Base-by-base conservation (phyloP, 2,329 filamentous ascomycete genomes). In the Diaporthe vexans region DNA sequence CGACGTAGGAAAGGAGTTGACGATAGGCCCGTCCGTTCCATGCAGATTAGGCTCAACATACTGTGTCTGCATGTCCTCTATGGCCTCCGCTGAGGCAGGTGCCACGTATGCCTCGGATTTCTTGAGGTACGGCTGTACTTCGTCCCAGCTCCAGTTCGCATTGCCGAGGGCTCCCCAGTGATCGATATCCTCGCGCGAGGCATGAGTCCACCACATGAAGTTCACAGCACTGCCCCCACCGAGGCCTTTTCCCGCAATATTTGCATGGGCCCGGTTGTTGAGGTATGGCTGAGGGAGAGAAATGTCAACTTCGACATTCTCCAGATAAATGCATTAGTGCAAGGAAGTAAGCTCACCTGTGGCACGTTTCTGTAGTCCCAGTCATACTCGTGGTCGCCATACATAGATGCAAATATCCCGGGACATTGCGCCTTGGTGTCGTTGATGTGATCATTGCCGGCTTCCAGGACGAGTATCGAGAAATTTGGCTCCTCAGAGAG, bases 391-490 rank as follows among this genome's bases (percentile, higher is more conserved):
- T 68, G 63, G 17, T 68, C 48, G 17, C 63, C 63, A n/a, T 68
- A 68, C 63, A 68, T 68, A 6, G 63, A 68, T 15, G 48, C 63
- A 5, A 68, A 68, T 21, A 68, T 68, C 0, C 63, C 46, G 19
- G 48, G 63, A 15, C 48, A 68, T n/a, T 54, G 63, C n/a, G 63
- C 33, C 48, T 68, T 68, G 29, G 63, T 68, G 63, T 68, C 63
- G 21, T 68, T 68, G 46, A 21, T 54, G 11, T 68, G 63, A 51
- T 68, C 63, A 5, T 26, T 24, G 15, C 63, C 63, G 33, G 63
- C 63, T 46, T 68, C 63, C n/a, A 54, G 63, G 9, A 68, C 63
- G 15, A 68, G 63, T n/a, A 68, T 48, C n/a, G 48, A 68, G 63
- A 68, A 54, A 9, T 37, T 35, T 54, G 46, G 46, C 33, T 68